A percentile compares a stretch with the other conserved stretches of the same genome.
Conservation (phyloP, 75 land plant species). For the Pinus taeda region DNA sequence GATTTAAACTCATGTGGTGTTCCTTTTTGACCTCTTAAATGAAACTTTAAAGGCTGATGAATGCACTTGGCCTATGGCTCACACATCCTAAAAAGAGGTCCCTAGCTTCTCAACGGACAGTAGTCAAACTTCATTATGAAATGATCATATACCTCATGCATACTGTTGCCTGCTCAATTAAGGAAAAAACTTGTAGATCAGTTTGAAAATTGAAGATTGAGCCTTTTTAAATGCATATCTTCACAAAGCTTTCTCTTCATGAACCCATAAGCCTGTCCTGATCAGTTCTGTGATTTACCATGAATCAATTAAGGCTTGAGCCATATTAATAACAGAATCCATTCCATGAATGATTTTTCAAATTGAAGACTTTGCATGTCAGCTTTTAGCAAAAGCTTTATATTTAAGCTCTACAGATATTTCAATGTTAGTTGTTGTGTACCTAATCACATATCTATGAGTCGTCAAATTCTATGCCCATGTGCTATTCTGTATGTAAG, state of each 20-base stretch:
- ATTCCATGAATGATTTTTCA: not conserved
- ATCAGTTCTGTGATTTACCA: not conserved
- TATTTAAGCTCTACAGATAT: not conserved
- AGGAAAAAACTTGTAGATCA: not conserved
- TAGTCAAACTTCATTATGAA: not conserved
- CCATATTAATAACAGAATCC: not conserved
- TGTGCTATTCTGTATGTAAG: too few relatives aligned
- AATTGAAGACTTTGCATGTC: not conserved
- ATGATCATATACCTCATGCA: not conserved
- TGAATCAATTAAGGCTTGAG: not conserved
- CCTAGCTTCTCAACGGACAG: not conserved
- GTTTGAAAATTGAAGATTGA: not conserved
- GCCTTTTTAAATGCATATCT: not conserved
- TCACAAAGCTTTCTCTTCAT: not conserved
- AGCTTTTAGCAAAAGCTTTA: not conserved
- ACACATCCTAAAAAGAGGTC: not conserved
- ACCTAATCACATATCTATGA: too few relatives aligned
- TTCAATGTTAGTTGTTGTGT: too few relatives aligned
- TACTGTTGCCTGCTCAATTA: not conserved
- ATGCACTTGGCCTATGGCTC: not conserved
- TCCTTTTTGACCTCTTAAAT: not conserved
- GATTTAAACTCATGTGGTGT: not conserved
- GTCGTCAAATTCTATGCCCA: too few relatives aligned
- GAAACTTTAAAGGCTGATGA: not conserved
- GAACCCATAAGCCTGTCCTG: not conserved